These are phyloP conservation scores for Medicago lupulina DNA, from an alignment of 306 rosid species.

Conservation along the genomic window DNA sequence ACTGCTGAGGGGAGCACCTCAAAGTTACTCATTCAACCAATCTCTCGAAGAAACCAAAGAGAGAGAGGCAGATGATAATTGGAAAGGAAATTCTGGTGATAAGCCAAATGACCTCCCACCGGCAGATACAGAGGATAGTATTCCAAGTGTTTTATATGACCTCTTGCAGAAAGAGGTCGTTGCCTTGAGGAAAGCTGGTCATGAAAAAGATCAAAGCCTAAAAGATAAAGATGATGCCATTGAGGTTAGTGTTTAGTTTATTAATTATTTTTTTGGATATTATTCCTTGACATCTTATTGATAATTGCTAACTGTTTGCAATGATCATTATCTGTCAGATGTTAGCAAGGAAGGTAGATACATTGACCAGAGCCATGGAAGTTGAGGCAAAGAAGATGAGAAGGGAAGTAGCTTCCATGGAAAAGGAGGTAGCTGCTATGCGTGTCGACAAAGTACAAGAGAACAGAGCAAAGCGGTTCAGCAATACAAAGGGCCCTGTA, in stretches of 20 bases:
- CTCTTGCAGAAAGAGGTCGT: conserved; percentile 95
- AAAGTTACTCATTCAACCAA: conserved; percentile 75
- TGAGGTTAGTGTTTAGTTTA: conserved; percentile 67
- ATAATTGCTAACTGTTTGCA: conserved; percentile 32
- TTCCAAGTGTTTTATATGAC: conserved; percentile 85
- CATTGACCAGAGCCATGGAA: conserved; percentile 98
- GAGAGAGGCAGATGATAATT: conserved; percentile 56
- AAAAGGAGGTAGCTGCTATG: conserved; percentile 99
- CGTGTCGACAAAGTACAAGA: conserved; percentile 96
- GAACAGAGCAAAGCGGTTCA: conserved; percentile 81
- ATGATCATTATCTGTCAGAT: conserved; percentile 58
- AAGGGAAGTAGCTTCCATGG: conserved; percentile 98
- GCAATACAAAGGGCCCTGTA: conserved; percentile 72
- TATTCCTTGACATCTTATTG: conserved; percentile 29
- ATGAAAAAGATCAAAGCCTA: conserved; percentile 97
- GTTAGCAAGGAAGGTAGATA: conserved; percentile 98
- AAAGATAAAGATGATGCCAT: conserved; percentile 98
- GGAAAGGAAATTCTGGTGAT: conserved; percentile 83
- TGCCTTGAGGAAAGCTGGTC: conserved; percentile 89
- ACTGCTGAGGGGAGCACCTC: conserved; percentile 68
- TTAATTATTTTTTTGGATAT: conserved; percentile 13
- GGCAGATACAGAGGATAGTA: conserved; percentile 70
- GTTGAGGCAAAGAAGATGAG: conserved; percentile 99
- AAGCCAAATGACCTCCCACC: conserved; percentile 75
- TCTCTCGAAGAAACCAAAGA: conserved; percentile 77